Base-by-base conservation (phyloP, 345 rosid genomes). In the Cardamine chenopodiifolia region DNA sequence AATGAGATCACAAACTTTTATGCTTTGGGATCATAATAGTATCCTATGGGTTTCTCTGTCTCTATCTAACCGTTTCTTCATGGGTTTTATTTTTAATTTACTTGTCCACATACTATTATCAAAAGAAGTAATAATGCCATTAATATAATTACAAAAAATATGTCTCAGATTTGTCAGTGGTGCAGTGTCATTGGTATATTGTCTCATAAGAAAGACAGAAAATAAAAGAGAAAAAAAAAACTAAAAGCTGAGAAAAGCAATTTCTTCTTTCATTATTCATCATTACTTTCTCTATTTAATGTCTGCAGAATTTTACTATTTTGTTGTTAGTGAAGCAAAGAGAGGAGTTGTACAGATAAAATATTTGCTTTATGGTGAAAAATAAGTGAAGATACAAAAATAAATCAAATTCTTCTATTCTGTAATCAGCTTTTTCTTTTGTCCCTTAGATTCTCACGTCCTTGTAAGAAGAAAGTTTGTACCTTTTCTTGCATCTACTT, bases 371-470 rank as follows among this genome's bases (percentile, higher is more conserved):
- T 68, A 68, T 39, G 19, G 29, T 58, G 68, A 60, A 26, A 67
- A 62, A 66, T 29, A 74, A 67, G 62, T 28, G 9, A 66, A 45
- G 29, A 67, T 45, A 55, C 61, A 66, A 62, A 70, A 62, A 62
- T 15, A 23, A 68, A 29, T 22, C 7, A 63, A 63, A 62, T 70
- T 60, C 52, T 76, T 62, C 55, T 60, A 76, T 70, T 70, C 80
- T 70, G 66, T 26, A 61, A 52, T 68, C 73, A 68, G 73, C 78
- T 78, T 73, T 78, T 45, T 61, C 64, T 78, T 78, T 79, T 73
- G 79, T 79, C 87, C 80, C 71, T 56, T 90, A 86, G 93, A 92
- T 85, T 87, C 83, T 86, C 85, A 86, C 88, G 91, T 92, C 87
- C 83, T 81, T 80, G 89, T 82, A 83, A 79, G 75, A 65, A 65